Evolutionary conservation across 805 yeast genomes (phyloP).

Genomic region (Metschnikowia similis): DNA sequence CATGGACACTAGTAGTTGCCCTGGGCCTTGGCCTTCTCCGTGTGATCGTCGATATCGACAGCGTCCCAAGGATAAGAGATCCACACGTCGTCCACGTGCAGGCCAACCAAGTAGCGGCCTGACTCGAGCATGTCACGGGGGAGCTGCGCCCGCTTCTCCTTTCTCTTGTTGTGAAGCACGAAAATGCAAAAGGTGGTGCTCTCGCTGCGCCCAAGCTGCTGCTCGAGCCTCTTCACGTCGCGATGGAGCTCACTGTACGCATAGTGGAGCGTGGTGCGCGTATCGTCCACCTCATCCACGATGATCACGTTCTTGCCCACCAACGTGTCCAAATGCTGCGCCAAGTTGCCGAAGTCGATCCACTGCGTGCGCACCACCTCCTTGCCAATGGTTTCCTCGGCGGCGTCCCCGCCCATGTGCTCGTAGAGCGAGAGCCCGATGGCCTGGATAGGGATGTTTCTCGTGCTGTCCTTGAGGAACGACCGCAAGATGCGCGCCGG

Average conservation of each 20-base stretch:
- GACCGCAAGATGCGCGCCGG: conserved; percentile 18
- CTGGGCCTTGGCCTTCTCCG: conserved; percentile 66
- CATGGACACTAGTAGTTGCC: conserved; percentile 41
- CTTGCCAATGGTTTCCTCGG: conserved; percentile 32
- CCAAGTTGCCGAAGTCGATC: conserved; percentile 56
- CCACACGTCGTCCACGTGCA: conserved; percentile 76
- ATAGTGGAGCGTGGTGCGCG: conserved; percentile 78
- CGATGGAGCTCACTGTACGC: conserved; percentile 71
- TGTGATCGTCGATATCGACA: conserved; percentile 68
- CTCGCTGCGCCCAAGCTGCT: conserved; percentile 44
- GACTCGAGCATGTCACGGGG: conserved; percentile 60
- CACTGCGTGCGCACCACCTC: conserved; percentile 75
- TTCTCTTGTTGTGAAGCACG: conserved; percentile 72
- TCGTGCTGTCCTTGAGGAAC: conserved; percentile 12
- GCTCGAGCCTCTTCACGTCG: conserved; percentile 58
- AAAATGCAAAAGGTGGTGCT: conserved; percentile 60
- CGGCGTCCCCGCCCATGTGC: conserved; percentile 15
- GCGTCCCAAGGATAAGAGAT: conserved; percentile 88
- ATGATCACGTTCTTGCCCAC: conserved; percentile 69
- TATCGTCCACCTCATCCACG: conserved; percentile 84
- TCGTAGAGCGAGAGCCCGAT: conserved; percentile 18
- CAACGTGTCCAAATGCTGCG: conserved; percentile 55
- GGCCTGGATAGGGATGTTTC: conserved; percentile 19
- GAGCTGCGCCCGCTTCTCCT: conserved; percentile 67
- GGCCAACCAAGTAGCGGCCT: conserved; percentile 66